phyloP scores from a whole-genome alignment of 2,329 filamentous ascomycete species.

The Ceratocystis destructans region DNA sequence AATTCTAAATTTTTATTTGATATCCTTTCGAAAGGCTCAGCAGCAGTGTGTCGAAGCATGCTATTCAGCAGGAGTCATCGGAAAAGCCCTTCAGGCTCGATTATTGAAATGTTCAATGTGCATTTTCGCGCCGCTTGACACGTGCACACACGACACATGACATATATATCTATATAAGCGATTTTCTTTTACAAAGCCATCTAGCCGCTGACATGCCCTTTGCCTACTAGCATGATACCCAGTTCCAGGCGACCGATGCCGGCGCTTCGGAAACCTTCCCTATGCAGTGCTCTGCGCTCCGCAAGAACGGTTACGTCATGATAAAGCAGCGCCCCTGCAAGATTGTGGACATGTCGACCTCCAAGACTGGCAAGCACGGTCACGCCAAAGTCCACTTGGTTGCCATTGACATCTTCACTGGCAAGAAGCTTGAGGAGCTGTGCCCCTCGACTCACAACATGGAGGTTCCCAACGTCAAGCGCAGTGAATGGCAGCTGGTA shows the following conservation, averaged over 20 bases:
- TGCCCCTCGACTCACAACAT: slow-evolving; percentile 96
- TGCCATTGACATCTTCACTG: slow-evolving; percentile 97
- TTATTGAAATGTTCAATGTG: no score
- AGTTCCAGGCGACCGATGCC: slow-evolving; percentile 89
- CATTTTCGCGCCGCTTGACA: no score
- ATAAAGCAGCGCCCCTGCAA: slow-evolving; percentile 99
- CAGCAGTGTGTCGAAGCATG: not conserved
- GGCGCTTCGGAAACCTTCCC: slow-evolving; percentile 89
- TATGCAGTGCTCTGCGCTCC: slow-evolving; percentile 98
- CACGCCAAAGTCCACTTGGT: slow-evolving; percentile 99
- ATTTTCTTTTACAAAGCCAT: not conserved
- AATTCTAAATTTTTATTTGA: not conserved
- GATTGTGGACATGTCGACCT: slow-evolving; percentile 99
- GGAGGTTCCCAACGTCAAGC: slow-evolving; percentile 89
- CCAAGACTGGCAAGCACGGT: slow-evolving; percentile 99
- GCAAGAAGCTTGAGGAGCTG: slow-evolving; percentile 99
- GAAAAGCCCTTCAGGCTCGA: no score
- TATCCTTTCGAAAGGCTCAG: not conserved
- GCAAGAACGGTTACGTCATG: slow-evolving; percentile 97
- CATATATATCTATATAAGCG: no score
- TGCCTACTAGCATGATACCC: slow-evolving; percentile 44
- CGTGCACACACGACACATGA: no score
- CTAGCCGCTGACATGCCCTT: slow-evolving; percentile 15
- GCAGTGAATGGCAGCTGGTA: slow-evolving; percentile 88
- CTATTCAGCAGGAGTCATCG: no score